A percentile compares a stretch with the other conserved stretches of the same genome.
Conservation (phyloP, 441 rosid genomes). For the Brassica hybrid region DNA sequence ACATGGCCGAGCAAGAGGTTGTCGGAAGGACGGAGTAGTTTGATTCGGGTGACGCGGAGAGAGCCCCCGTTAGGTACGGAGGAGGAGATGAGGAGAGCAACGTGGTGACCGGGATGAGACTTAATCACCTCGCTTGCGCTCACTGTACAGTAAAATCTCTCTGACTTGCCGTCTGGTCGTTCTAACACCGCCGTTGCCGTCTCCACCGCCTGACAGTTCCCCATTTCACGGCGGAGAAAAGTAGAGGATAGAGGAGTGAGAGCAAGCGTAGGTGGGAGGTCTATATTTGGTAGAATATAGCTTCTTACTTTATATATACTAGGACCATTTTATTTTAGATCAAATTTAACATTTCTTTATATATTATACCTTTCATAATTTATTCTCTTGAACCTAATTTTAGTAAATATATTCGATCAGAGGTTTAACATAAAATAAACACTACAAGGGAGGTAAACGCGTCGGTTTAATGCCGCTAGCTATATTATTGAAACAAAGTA, state of each 20-base stretch:
- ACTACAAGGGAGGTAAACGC: not conserved
- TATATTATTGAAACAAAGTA: not conserved
- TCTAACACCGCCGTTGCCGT: slow-evolving; percentile 38
- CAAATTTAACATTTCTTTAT: not conserved
- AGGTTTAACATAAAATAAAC: not conserved
- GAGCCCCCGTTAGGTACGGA: slow-evolving; percentile 44
- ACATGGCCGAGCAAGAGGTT: slow-evolving; percentile 43
- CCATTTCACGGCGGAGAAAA: slow-evolving; percentile 44
- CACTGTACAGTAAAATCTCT: slow-evolving; percentile 33
- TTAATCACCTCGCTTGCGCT: slow-evolving; percentile 37
- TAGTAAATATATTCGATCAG: not conserved
- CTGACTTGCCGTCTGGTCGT: slow-evolving; percentile 40
- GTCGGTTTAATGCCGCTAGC: not conserved
- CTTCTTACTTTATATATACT: slow-evolving; percentile 30
- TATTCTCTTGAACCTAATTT: slow-evolving; percentile 15
- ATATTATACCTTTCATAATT: slow-evolving; percentile 7
- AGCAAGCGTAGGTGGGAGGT: slow-evolving; percentile 13
- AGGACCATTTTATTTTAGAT: slow-evolving; percentile 8
- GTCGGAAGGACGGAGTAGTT: slow-evolving; percentile 43
- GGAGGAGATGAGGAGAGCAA: slow-evolving; percentile 42
- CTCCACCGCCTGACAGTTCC: slow-evolving; percentile 47
- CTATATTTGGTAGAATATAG: slow-evolving; percentile 26
- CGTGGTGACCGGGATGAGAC: slow-evolving; percentile 43
- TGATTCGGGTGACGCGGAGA: slow-evolving; percentile 45
- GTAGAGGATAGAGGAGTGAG: slow-evolving; percentile 14